phyloP scores from a whole-genome alignment of 352 stramenopile species.

The Phytophthora chlamydospora region DNA sequence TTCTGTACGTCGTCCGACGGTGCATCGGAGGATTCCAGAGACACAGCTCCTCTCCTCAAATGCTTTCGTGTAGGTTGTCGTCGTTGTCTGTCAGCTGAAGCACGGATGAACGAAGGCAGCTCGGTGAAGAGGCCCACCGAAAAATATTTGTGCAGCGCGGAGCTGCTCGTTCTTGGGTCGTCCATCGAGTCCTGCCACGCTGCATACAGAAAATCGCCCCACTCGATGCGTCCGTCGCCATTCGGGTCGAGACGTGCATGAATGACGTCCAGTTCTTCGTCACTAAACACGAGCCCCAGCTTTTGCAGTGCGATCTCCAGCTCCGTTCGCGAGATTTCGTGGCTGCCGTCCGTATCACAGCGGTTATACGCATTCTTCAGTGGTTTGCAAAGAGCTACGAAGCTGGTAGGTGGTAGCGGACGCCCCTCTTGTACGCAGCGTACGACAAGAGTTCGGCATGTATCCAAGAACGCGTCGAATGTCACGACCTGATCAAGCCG shows the following conservation, averaged over 20 bases:
- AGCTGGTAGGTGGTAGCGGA: constrained; percentile 31
- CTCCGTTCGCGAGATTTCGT: constrained; percentile 40
- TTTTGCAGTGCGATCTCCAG: constrained; percentile 68
- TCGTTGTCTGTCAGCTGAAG: constrained; percentile 11
- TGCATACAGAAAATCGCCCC: constrained; percentile 51
- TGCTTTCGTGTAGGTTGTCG: constrained; percentile 8
- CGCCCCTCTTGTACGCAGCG: constrained; percentile 16
- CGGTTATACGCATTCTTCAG: constrained; percentile 55
- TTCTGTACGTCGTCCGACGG: not conserved
- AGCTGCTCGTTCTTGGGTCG: not conserved
- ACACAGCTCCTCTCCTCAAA: constrained; percentile 9
- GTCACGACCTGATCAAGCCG: constrained; percentile 14
- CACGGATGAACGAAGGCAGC: constrained; percentile 45
- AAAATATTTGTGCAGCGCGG: constrained; percentile 35
- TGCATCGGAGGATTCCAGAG: not conserved
- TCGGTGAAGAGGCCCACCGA: constrained; percentile 53
- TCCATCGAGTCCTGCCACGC: constrained; percentile 41
- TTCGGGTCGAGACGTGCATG: constrained; percentile 46
- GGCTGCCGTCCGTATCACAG: constrained; percentile 45
- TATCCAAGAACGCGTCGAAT: constrained; percentile 34
- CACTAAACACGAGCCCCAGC: constrained; percentile 39
- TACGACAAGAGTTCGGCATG: constrained; percentile 27
- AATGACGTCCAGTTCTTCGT: constrained; percentile 40
- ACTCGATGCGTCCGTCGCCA: constrained; percentile 44
- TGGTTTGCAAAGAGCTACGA: constrained; percentile 44